Base-by-base conservation (phyloP, 2,329 filamentous ascomycete genomes). In the Immersiporthe knoxdaviesiana region DNA sequence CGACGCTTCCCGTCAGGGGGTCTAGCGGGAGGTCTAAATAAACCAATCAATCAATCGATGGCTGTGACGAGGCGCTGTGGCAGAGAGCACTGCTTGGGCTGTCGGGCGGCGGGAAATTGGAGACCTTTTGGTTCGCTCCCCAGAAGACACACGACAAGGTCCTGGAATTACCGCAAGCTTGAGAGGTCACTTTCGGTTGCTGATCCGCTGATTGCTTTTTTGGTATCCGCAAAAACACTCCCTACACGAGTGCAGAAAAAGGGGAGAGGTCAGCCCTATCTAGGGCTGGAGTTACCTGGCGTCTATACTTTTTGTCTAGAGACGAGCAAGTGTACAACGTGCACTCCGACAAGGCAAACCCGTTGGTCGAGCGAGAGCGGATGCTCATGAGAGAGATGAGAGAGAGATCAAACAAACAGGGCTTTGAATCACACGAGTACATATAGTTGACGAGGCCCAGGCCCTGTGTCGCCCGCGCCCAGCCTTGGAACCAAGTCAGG, bases 151-250 rank as follows among this genome's bases (percentile, higher is more conserved):
- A 41, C 8, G 61, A 30, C 37, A 24, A 58, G 52, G 52, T 32
- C 52, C 44, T 71, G 66, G 69, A 71, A 71, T 71, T 71, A 68
- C 69, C 69, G 69, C 69, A 71, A 71, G 67, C 60, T 37, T 62
- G 54, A 64, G 21, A 62, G 65, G 61, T 18, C 61, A 47, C 61
- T 63, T 54, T 68, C 68, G 65, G 68, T 41, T 68, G 68, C 60
- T 68, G 54, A 44, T 44, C 41, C 35, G 59, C 37, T 62, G 60
- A 61, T 58, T 50, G 54, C 52, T 64, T 27, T 47, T 52, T 10
- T n/a, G 62, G n/a, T 63, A 50, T 52, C 62, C 24, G 44, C 18
- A 32, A 18, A 7, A n/a, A n/a, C n/a, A 32, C 44, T 35, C 61
- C 62, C 18, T 63, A 14, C n/a, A 52, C 32, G 16, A 63, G n/a